Base-by-base conservation (phyloP, 768 basidiomycete species). In the Dioszegia aurantiaca region DNA sequence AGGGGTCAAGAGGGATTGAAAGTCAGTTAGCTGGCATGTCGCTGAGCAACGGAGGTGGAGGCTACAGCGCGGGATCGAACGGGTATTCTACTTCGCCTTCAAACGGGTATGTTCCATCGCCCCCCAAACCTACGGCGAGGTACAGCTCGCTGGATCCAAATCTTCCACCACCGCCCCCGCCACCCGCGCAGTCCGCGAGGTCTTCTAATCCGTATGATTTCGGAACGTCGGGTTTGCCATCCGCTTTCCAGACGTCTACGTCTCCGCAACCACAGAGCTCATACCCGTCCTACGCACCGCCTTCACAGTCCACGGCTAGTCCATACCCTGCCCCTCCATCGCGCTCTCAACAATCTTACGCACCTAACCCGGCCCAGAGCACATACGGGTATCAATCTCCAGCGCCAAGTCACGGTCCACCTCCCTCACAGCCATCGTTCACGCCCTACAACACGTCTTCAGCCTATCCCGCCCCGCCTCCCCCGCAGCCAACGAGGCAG, bases 401-500 rank as follows among this genome's bases (percentile, higher is more conserved):
- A 17, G 9, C 41, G 53, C n/a, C n/a, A n/a, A n/a, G n/a, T n/a
- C n/a, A n/a, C n/a, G n/a, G n/a, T n/a, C n/a, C n/a, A n/a, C n/a
- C n/a, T n/a, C 24, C 80, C 87, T 26, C 80, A 92, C 80, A 93
- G 84, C 67, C 81, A 92, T 19, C 77, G 72, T 58, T 88, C 94
- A 58, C 82, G 79, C 94, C 90, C 89, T 57, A 88, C 91, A 36
- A 88, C 82, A 3, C 85, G 58, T 88, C 92, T 90, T 76, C 59
- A 88, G 87, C 74, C 85, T 53, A 88, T 92, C 56, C 82, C 90
- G 57, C 79, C 92, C 36, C 95, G 92, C 75, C 92, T 90, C 77
- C 92, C 90, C 77, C 83, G 84, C 62, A 83, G 85, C 28, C 40
- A 24, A 51, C 47, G 3, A 41, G 31, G 14, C 48, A 58, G 30